These are phyloP conservation scores for Pythium aristosporum DNA, from an alignment of 352 stramenopile genomes.

Conservation along the genomic window DNA sequence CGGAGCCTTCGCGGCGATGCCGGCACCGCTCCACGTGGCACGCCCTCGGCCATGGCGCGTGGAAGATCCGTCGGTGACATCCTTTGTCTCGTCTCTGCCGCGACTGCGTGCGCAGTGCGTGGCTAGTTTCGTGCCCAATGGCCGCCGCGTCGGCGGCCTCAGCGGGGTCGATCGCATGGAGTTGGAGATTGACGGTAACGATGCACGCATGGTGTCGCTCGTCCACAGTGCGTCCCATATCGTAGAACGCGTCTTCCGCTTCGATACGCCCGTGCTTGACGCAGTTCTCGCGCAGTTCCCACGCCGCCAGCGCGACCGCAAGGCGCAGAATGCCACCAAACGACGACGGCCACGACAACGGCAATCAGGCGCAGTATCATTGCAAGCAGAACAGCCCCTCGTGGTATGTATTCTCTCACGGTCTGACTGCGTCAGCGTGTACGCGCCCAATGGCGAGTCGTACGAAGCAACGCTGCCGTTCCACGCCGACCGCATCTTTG, in stretches of 20 bases:
- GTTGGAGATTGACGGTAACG: conserved; percentile 22
- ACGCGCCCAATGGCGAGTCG: conserved; percentile 57
- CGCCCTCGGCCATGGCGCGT: conserved; percentile 15
- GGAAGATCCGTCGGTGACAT: conserved; percentile 9
- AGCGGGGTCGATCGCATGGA: not conserved
- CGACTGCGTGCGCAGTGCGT: conserved; percentile 19
- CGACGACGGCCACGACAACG: not conserved
- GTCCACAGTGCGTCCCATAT: conserved; percentile 50
- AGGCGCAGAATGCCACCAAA: not conserved
- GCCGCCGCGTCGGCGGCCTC: conserved; percentile 3
- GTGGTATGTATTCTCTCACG: conserved; percentile 70
- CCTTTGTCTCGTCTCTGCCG: conserved; percentile 13
- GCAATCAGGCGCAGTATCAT: not conserved
- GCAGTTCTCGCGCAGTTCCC: conserved; percentile 50
- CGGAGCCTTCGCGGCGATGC: not conserved
- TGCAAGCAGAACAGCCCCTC: not conserved
- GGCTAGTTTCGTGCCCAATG: conserved; percentile 1
- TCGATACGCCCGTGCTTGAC: conserved; percentile 55
- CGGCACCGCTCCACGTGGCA: conserved; percentile 9
- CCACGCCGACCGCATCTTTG: conserved; percentile 57
- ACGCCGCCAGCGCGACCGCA: conserved; percentile 9
- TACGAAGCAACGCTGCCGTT: conserved; percentile 77
- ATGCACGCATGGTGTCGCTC: conserved; percentile 44
- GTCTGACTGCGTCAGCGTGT: conserved; percentile 67
- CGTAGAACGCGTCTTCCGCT: conserved; percentile 61